Conservation (phyloP, 768 basidiomycete species). For the Vararia minispora region DNA sequence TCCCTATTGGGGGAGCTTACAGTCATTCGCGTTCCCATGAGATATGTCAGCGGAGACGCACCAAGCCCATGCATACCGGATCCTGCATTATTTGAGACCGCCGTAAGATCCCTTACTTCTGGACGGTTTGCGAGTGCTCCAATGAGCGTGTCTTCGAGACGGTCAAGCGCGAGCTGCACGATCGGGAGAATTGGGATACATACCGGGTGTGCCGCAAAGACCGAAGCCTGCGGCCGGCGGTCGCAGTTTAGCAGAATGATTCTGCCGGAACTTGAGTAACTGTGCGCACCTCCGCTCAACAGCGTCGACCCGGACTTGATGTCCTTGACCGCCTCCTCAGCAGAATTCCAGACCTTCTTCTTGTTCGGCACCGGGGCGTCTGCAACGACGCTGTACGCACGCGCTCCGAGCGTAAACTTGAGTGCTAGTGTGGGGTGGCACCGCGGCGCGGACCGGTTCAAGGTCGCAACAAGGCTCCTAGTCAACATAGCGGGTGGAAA, state of each 20-base stretch:
- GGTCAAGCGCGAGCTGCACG: too few species aligned
- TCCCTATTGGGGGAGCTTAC: constrained; percentile 33
- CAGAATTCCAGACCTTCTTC: constrained; percentile 70
- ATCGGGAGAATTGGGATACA: constrained; percentile 7
- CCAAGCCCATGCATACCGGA: constrained; percentile 60
- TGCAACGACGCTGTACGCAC: constrained; percentile 6
- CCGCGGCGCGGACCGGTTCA: too few species aligned
- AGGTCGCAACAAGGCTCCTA: too few species aligned
- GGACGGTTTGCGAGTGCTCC: constrained; percentile 62
- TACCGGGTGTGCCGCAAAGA: constrained; percentile 79
- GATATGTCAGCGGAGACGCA: constrained; percentile 18
- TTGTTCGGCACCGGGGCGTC: constrained; percentile 23
- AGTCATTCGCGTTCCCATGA: neutral
- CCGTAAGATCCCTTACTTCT: constrained; percentile 66
- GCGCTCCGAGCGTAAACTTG: too few species aligned
- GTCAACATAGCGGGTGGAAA: too few species aligned
- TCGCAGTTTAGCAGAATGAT: neutral
- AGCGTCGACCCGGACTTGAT: constrained; percentile 72
- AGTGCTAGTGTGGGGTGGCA: too few species aligned
- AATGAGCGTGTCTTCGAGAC: constrained; percentile 65
- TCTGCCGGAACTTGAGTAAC: too few species aligned
- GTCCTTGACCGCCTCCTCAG: constrained; percentile 74
- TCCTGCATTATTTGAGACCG: constrained; percentile 85
- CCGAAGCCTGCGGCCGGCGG: constrained; percentile 57
- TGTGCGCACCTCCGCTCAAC: constrained; percentile 70